Conservation (phyloP, 352 stramenopile species). For the Phytopythium cucurbitacearum region DNA sequence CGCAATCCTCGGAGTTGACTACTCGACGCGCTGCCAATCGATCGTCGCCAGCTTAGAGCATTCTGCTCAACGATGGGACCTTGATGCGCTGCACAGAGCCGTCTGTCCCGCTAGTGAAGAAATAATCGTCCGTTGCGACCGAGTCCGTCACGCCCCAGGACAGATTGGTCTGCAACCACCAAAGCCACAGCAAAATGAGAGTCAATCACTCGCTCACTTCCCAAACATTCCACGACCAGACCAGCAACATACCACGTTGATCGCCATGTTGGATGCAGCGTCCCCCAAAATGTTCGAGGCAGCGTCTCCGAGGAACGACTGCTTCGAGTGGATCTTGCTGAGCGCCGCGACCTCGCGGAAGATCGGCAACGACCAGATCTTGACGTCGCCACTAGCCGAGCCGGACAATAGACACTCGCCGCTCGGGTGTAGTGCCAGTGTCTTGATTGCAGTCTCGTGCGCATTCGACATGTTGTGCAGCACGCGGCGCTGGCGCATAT, state of each 20-base stretch:
- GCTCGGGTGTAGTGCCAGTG: conserved; percentile 68
- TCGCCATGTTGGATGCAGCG: conserved; percentile 79
- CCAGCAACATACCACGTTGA: conserved; percentile 65
- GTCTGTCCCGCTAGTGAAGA: conserved; percentile 83
- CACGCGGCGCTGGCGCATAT: conserved; percentile 83
- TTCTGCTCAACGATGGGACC: conserved; percentile 38
- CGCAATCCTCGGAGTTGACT: too few relatives aligned
- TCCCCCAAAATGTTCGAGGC: conserved; percentile 76
- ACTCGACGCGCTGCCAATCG: too few relatives aligned
- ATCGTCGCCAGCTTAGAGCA: conserved; percentile 9
- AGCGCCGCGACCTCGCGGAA: conserved; percentile 77
- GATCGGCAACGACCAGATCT: conserved; percentile 86
- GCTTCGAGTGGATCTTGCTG: conserved; percentile 74
- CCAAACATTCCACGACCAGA: neutral
- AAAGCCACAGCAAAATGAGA: conserved; percentile 1
- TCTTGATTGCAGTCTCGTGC: conserved; percentile 84
- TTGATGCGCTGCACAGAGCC: conserved; percentile 75
- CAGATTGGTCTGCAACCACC: conserved; percentile 54
- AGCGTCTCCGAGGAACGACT: conserved; percentile 73
- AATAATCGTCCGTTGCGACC: conserved; percentile 70
- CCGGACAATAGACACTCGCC: conserved; percentile 81
- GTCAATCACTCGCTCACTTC: neutral
- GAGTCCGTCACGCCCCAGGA: conserved; percentile 84
- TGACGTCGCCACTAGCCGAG: conserved; percentile 78
- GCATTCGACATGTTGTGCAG: conserved; percentile 80